Evolutionary conservation across 768 basidiomycete species (phyloP), one percentile per base, ranked within the genome.

Genomic region (Punctularia strigosozonata): DNA sequence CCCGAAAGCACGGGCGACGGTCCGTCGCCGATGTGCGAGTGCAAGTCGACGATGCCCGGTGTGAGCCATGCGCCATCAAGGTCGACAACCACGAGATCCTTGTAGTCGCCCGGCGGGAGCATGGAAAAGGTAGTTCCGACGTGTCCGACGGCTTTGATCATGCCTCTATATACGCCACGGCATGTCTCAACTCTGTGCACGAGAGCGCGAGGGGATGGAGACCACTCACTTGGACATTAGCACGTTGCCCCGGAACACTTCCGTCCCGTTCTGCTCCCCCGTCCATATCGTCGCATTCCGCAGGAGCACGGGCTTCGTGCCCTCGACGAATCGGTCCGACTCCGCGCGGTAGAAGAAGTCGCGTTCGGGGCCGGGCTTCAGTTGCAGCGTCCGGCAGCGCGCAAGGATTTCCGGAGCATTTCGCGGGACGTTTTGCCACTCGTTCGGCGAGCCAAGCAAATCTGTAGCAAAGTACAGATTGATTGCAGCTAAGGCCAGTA

Each of bases 1-100:
- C 77, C 80, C n/a, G 49, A 39, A 2, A 84, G 58, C 0, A 30
- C 49, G 1, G 82, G 81, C 1, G 69, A 57, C 10, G 74, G 46
- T 15, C 50, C 60, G 24, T 74, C 68, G 13, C 76, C 80, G 28
- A 81, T 48, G 50, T 87, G 82, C 1, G 77, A 78, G 55, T 84
- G 81, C 36, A 77, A 56, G 50, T 80, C 76, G 25, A 80, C 63
- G 40, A 79, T 61, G 12, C 73, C 36, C 5, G 45, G 28, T 20
- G 34, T 24, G 31, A 36, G 10, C 10, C 8, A 34, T 8, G 10
- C 10, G 33, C 20, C 33, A 10, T 20, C 13, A 34, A 19, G 10
- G 19, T 34, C 33, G 19, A 10, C 10, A 8, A 34, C 33, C 13
- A 34, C 8, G 13, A 10, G 13, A 12, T 34, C 10, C 33, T 34